These are phyloP conservation scores for Phyllosticta paracitricarpa DNA, from an alignment of 2,329 filamentous ascomycete species.

Conservation along the genomic window DNA sequence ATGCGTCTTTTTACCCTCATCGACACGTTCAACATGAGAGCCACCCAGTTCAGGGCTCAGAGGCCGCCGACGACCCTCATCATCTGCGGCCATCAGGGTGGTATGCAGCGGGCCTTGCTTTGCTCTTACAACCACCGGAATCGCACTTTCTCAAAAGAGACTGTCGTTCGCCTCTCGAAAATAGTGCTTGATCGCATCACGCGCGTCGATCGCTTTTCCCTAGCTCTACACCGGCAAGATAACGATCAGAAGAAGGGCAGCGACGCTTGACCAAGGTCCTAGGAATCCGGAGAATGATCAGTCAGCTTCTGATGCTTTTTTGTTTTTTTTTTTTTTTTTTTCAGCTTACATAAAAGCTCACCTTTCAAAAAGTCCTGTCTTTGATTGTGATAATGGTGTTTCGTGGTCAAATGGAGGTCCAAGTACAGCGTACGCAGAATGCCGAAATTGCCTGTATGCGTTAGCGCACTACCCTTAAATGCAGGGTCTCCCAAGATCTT, in stretches of 20 bases:
- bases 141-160: neutral
- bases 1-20: slow-evolving; percentile 27
- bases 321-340: neutral
- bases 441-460: too few relatives aligned
- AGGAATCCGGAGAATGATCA: neutral
- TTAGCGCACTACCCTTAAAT: too few relatives aligned
- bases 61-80: slow-evolving; percentile 28
- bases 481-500: too few relatives aligned
- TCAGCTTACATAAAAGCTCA: too few relatives aligned
- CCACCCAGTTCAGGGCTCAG: slow-evolving; percentile 27
- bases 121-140: slow-evolving; percentile 29
- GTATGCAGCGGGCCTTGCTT: slow-evolving; percentile 31
- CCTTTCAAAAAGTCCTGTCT: too few relatives aligned
- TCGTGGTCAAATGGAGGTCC: too few relatives aligned
- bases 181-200: neutral
- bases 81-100: slow-evolving; percentile 28
- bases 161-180: neutral
- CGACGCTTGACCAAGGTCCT: neutral
- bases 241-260: neutral
- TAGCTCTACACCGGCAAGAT: neutral
- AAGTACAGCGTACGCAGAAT: too few relatives aligned
- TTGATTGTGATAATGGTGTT: too few relatives aligned
- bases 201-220: neutral
- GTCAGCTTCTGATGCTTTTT: neutral
- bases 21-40: slow-evolving; percentile 36